Conservation (phyloP, 495 filamentous ascomycete species). For the Aspergillus coremiiformis region DNA sequence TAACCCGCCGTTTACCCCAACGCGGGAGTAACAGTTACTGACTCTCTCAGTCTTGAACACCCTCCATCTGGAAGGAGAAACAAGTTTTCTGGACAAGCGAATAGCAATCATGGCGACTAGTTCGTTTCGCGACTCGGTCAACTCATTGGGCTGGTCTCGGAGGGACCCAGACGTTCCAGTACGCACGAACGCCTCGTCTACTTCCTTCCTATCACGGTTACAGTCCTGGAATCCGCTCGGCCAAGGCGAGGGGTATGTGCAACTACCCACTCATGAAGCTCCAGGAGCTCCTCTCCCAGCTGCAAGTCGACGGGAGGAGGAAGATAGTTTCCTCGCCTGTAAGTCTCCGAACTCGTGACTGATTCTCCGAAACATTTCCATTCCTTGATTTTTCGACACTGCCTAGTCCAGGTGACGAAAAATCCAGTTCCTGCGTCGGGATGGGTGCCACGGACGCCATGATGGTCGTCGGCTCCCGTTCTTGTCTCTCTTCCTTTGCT, state of each 20-base stretch:
- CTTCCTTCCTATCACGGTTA: constrained; percentile 70
- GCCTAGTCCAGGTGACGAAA: constrained; percentile 31
- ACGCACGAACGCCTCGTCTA: constrained; percentile 57
- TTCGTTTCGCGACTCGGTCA: constrained; percentile 89
- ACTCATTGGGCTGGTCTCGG: constrained; percentile 89
- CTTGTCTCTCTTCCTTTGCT: neutral
- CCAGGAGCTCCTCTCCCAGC: constrained; percentile 85
- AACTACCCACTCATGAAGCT: constrained; percentile 77
- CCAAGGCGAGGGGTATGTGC: constrained; percentile 72
- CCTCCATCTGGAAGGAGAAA: neutral
- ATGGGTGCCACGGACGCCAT: constrained; percentile 21
- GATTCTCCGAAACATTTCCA: constrained; percentile 2
- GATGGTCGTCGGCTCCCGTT: neutral
- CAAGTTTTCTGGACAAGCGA: constrained; percentile 1
- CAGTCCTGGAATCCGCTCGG: constrained; percentile 87
- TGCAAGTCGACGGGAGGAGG: constrained; percentile 78
- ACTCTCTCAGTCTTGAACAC: constrained; percentile 1
- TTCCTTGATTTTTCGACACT: constrained; percentile 19
- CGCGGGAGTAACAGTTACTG: constrained; percentile 17
- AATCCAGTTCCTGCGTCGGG: constrained; percentile 36
- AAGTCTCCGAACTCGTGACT: constrained; percentile 48
- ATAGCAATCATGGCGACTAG: constrained; percentile 67
- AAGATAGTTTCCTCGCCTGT: constrained; percentile 93
- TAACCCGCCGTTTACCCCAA: constrained; percentile 7
- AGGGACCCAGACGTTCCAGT: constrained; percentile 73